A percentile compares a stretch with the other conserved stretches of the same genome.
Evolutionary conservation across 2,329 filamentous ascomycete genomes (phyloP).

Genomic region (Corynespora cassiicola): DNA sequence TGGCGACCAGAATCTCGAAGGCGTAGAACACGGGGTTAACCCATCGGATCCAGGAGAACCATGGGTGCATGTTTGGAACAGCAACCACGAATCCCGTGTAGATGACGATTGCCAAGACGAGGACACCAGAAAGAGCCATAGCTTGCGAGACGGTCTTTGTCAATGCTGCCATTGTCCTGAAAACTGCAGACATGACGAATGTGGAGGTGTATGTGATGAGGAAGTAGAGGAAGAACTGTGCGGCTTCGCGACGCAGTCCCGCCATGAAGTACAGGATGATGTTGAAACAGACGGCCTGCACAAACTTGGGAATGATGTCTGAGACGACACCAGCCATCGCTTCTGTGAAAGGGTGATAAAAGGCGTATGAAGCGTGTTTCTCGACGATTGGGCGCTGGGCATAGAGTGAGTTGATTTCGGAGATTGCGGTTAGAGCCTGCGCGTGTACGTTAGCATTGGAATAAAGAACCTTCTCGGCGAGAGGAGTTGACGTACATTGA

Average conservation of each 20-base stretch:
- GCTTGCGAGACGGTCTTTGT: slow-evolving; percentile 70
- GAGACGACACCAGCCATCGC: slow-evolving; percentile 82
- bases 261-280: slow-evolving; percentile 85
- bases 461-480: too few relatives aligned
- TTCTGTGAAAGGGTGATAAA: slow-evolving; percentile 89
- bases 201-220: slow-evolving; percentile 62
- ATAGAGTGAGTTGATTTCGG: slow-evolving; percentile 66
- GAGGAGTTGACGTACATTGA: too few relatives aligned
- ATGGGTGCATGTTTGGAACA: slow-evolving; percentile 62
- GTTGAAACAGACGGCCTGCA: slow-evolving; percentile 77
- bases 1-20: slow-evolving; percentile 80
- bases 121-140: slow-evolving; percentile 59
- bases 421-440: slow-evolving; percentile 64
- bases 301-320: slow-evolving; percentile 81
- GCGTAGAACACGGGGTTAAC: slow-evolving; percentile 76
- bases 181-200: slow-evolving; percentile 80
- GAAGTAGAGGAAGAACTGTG: slow-evolving; percentile 83
- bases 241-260: slow-evolving; percentile 73
- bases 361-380: slow-evolving; percentile 83
- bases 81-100: slow-evolving; percentile 74
- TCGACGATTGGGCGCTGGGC: slow-evolving; percentile 89
- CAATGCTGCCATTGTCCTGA: slow-evolving; percentile 76
- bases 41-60: slow-evolving; percentile 64
- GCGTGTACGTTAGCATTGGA: too few relatives aligned
- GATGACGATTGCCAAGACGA: slow-evolving; percentile 69